A percentile compares a stretch with the other conserved stretches of the same genome.
phyloP scores from a whole-genome alignment of 257 asterid species.

The Leptodermis oblonga region DNA sequence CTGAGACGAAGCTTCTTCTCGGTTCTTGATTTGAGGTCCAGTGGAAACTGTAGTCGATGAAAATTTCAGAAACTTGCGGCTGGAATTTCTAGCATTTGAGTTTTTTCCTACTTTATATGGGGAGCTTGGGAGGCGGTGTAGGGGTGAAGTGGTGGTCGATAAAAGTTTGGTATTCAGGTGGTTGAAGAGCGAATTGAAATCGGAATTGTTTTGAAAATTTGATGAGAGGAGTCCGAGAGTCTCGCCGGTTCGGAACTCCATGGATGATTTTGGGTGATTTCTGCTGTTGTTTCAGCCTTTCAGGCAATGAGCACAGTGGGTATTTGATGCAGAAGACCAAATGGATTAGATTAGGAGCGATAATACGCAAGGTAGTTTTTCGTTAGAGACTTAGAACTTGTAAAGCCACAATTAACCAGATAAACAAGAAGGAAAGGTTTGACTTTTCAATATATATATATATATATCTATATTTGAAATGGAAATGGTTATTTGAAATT shows the following conservation, averaged over 20 bases:
- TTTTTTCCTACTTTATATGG: constrained; percentile 6
- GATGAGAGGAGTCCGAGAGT: constrained; percentile 45
- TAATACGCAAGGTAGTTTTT: too few relatives aligned
- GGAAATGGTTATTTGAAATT: too few relatives aligned
- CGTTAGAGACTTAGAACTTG: background rate
- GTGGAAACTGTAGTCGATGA: constrained; percentile 60
- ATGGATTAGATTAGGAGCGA: background rate
- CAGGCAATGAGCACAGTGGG: background rate
- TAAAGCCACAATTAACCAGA: too few relatives aligned
- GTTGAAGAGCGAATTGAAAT: constrained; percentile 68
- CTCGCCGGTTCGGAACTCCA: constrained; percentile 42
- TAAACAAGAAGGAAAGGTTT: too few relatives aligned
- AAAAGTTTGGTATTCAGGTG: constrained; percentile 55
- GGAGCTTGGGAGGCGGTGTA: constrained; percentile 16
- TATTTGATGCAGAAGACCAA: background rate
- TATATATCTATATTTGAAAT: too few relatives aligned
- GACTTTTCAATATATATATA: too few relatives aligned
- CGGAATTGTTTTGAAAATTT: constrained; percentile 30
- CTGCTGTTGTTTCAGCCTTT: background rate
- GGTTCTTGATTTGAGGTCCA: constrained; percentile 29
- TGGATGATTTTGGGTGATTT: background rate
- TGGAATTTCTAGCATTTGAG: constrained; percentile 11
- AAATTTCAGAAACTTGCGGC: constrained; percentile 30
- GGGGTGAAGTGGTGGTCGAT: constrained; percentile 32
- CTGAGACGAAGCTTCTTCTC: constrained; percentile 28